Conservation (phyloP, 371 early-diverging fungal species). For the Syncephalastrum sp. region DNA sequence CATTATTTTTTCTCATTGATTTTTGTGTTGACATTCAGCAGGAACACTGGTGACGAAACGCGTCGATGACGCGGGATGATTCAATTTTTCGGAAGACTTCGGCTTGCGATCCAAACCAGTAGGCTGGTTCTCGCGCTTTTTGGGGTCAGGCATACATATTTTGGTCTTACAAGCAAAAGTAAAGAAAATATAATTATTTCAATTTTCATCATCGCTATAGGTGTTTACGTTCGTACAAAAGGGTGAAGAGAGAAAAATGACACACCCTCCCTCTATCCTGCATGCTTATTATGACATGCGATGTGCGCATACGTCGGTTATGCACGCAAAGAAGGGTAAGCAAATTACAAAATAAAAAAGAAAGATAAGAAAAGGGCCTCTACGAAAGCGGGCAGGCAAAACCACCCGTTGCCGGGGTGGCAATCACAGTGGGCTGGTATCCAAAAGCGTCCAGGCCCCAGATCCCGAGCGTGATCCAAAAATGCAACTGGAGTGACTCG, state of each 20-base stretch:
- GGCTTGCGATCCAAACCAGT: not conserved
- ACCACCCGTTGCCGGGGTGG: slow-evolving; percentile 43
- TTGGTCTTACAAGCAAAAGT: not conserved
- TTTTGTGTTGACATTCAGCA: no score
- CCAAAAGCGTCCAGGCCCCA: slow-evolving; percentile 39
- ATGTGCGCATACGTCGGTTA: not conserved
- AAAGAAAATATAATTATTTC: not conserved
- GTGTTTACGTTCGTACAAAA: not conserved
- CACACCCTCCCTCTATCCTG: not conserved
- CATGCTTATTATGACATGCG: no score
- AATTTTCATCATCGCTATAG: not conserved
- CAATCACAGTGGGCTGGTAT: slow-evolving; percentile 43
- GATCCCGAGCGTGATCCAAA: slow-evolving; percentile 44
- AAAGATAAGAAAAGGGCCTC: not conserved
- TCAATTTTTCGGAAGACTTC: no score
- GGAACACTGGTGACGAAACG: no score
- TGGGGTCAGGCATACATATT: not conserved
- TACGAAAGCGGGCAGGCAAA: slow-evolving; percentile 37
- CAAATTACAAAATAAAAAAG: slow-evolving; percentile 1
- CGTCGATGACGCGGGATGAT: no score
- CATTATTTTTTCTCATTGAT: no score
- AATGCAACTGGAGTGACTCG: slow-evolving; percentile 36
- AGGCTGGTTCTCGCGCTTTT: not conserved
- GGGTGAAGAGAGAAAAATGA: not conserved
- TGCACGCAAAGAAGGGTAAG: not conserved